Percentiles rank a stretch among this genome's conserved stretches.
These are phyloP conservation scores for Gymnopilus dilepis DNA, from an alignment of 768 basidiomycete species.

Conservation along the genomic window DNA sequence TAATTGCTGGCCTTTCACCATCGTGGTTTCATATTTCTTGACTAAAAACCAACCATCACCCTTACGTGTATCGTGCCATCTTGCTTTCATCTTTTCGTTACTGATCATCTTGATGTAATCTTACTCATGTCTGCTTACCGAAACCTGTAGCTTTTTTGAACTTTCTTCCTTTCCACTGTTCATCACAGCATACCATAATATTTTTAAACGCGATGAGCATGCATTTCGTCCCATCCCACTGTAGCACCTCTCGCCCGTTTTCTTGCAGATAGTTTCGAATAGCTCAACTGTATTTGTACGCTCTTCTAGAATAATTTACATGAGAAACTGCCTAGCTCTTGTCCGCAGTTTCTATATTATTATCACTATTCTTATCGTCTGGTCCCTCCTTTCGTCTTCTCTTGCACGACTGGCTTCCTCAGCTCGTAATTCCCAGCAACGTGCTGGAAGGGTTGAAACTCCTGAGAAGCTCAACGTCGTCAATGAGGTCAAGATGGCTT, in stretches of 20 bases:
- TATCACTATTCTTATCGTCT: not conserved
- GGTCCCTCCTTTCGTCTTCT: no score
- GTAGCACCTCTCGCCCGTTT: slow-evolving; percentile 1
- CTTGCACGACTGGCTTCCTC: no score
- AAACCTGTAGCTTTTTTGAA: not conserved
- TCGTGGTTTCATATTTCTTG: not conserved
- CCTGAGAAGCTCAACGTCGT: no score
- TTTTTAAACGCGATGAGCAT: not conserved
- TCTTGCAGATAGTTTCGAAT: not conserved
- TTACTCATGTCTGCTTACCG: not conserved
- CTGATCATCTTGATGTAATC: not conserved
- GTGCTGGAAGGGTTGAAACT: no score
- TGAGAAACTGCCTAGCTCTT: not conserved
- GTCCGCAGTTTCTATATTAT: not conserved
- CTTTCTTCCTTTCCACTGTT: not conserved
- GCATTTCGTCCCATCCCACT: not conserved
- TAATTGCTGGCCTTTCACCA: not conserved
- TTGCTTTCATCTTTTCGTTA: not conserved
- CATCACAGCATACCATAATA: not conserved
- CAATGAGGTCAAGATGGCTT: no score
- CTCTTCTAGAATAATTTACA: not conserved
- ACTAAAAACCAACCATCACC: not conserved
- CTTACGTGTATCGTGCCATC: not conserved
- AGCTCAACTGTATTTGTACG: not conserved
- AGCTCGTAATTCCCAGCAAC: no score